Conservation (phyloP, 345 rosid genomes). For the Cardiospermum halicacabum region DNA sequence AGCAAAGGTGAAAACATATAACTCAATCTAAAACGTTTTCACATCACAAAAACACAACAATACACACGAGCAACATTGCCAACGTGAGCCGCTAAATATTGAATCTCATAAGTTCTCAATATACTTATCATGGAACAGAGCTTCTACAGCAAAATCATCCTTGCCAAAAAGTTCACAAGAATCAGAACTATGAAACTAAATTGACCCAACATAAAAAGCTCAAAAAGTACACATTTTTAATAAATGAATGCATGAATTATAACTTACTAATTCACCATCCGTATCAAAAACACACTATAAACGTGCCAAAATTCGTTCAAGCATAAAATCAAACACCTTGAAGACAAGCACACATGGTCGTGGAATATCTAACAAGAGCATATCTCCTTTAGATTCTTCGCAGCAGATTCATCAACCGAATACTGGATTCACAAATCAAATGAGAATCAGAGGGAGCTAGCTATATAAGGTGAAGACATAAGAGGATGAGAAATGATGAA, state of each 20-base stretch:
- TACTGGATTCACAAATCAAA: conserved; percentile 42
- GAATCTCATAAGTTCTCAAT: too few relatives aligned
- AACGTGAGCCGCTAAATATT: neutral
- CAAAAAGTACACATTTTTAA: neutral
- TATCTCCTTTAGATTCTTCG: conserved; percentile 44
- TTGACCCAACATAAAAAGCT: neutral
- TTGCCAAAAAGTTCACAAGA: neutral
- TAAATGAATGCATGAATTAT: too few relatives aligned
- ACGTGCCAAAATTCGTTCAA: neutral
- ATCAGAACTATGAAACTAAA: neutral
- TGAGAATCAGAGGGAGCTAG: neutral
- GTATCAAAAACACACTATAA: neutral
- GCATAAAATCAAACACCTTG: conserved; percentile 49
- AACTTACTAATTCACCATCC: too few relatives aligned
- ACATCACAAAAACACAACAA: neutral
- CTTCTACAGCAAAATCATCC: neutral
- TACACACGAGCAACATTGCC: neutral
- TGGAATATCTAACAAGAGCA: conserved; percentile 30
- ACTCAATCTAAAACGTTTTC: neutral
- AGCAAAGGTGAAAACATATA: neutral
- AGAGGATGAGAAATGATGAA: neutral
- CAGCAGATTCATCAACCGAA: conserved; percentile 74
- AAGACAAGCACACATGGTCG: conserved; percentile 4
- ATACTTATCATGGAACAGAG: neutral
- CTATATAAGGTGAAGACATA: neutral